A percentile compares a stretch with the other conserved stretches of the same genome.
phyloP scores from a whole-genome alignment of 2,329 filamentous ascomycete species.

The Sarocladium kiliense region DNA sequence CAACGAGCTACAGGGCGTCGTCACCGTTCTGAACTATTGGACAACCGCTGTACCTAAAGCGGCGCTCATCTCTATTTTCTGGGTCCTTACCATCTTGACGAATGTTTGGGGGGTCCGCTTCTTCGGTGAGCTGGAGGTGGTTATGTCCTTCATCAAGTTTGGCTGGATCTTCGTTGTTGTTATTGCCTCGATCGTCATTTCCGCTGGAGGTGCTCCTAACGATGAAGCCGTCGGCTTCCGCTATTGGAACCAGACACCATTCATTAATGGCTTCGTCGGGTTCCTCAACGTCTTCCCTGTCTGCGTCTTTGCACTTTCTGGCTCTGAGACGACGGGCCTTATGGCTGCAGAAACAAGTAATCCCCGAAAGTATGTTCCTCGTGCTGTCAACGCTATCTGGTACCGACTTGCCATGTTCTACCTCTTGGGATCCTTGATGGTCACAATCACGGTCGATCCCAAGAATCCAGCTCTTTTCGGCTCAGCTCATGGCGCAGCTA shows the following conservation, averaged over 20 bases:
- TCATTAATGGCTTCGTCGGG: slow-evolving; percentile 39
- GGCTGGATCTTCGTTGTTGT: slow-evolving; percentile 43
- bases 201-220: slow-evolving; percentile 32
- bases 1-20: slow-evolving; percentile 34
- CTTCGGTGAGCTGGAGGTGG: slow-evolving; percentile 41
- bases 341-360: slow-evolving; percentile 38
- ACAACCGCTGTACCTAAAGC: slow-evolving; percentile 34
- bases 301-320: slow-evolving; percentile 44
- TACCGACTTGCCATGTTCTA: slow-evolving; percentile 40
- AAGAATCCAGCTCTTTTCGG: slow-evolving; percentile 34
- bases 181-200: slow-evolving; percentile 36
- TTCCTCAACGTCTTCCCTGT: slow-evolving; percentile 51
- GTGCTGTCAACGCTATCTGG: slow-evolving; percentile 40
- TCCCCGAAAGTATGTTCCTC: slow-evolving; percentile 35
- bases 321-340: slow-evolving; percentile 36
- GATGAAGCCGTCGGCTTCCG: slow-evolving; percentile 36
- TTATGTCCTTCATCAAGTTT: slow-evolving; percentile 38
- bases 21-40: slow-evolving; percentile 39
- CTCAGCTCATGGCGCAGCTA: slow-evolving; percentile 20
- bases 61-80: slow-evolving; percentile 39
- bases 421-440: slow-evolving; percentile 36
- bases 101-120: slow-evolving; percentile 37
- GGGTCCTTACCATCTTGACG: slow-evolving; percentile 29
- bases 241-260: slow-evolving; percentile 37
- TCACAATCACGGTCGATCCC: slow-evolving; percentile 38